These are phyloP conservation scores for Penicillium sclerotiorum DNA, from an alignment of 2,329 filamentous ascomycete species.

Conservation along the genomic window DNA sequence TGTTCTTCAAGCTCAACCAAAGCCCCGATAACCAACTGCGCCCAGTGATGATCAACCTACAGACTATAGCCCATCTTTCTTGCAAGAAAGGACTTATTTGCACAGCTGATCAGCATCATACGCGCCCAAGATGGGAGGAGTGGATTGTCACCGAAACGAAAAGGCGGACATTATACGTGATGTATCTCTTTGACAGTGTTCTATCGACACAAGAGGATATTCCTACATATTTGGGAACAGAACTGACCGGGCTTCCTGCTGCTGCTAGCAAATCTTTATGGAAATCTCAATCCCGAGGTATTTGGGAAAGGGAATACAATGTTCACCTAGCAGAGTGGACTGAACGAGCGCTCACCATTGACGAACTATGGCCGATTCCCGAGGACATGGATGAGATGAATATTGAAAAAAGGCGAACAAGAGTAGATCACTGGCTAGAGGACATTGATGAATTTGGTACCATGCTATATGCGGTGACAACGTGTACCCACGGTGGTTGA, in stretches of 20 bases:
- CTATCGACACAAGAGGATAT: slow-evolving; percentile 50
- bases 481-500: slow-evolving; percentile 45
- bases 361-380: slow-evolving; percentile 55
- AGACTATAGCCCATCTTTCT: slow-evolving; percentile 49
- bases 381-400: slow-evolving; percentile 31
- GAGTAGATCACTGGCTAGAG: slow-evolving; percentile 55
- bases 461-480: slow-evolving; percentile 55
- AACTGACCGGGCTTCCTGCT: slow-evolving; percentile 52
- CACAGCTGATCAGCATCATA: slow-evolving; percentile 40
- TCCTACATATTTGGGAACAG: slow-evolving; percentile 52
- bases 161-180: slow-evolving; percentile 53
- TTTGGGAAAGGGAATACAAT: slow-evolving; percentile 52
- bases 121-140: slow-evolving; percentile 52
- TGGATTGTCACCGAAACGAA: slow-evolving; percentile 59
- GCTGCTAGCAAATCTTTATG: slow-evolving; percentile 48
- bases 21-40: slow-evolving; percentile 39
- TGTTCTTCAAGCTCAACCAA: slow-evolving; percentile 46
- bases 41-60: slow-evolving; percentile 52
- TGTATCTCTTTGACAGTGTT: slow-evolving; percentile 59
- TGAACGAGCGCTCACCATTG: slow-evolving; percentile 45
- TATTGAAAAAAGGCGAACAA: slow-evolving; percentile 33
- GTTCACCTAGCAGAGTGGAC: slow-evolving; percentile 46
- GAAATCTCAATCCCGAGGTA: slow-evolving; percentile 38
- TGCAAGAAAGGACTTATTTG: slow-evolving; percentile 49
- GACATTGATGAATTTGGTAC: slow-evolving; percentile 56